Conservation (phyloP, 1,139 yeast genomes). For the Pichia sp. region DNA sequence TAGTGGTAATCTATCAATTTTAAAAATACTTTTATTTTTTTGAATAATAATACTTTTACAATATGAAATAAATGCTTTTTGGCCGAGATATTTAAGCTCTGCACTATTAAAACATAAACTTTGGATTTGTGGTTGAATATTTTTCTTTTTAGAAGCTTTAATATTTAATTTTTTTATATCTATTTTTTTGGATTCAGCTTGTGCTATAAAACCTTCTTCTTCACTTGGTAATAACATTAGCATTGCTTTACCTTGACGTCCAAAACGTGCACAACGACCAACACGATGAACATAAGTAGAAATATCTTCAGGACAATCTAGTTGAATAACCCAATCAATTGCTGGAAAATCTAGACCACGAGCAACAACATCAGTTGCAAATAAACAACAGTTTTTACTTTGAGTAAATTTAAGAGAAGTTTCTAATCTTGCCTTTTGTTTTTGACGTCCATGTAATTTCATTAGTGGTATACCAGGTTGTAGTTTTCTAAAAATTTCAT, state of each 20-base stretch:
- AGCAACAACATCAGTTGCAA: conserved; percentile 96
- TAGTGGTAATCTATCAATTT: conserved; percentile 66
- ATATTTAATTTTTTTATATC: conserved; percentile 69
- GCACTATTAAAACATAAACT: conserved; percentile 89
- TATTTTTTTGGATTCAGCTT: conserved; percentile 57
- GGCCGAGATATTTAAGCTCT: conserved; percentile 85
- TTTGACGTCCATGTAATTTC: conserved; percentile 92
- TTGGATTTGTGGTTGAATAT: conserved; percentile 79
- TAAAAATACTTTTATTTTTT: conserved; percentile 79
- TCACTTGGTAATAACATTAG: conserved; percentile 80
- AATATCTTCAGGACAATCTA: conserved; percentile 93
- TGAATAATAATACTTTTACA: conserved; percentile 79
- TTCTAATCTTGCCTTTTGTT: conserved; percentile 88
- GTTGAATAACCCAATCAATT: conserved; percentile 94
- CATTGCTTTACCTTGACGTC: conserved; percentile 80
- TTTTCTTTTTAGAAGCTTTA: conserved; percentile 68
- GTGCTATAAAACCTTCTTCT: conserved; percentile 66
- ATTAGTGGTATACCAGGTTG: conserved; percentile 94
- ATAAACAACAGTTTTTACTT: conserved; percentile 80
- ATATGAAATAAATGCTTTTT: conserved; percentile 90
- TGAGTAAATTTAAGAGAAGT: conserved; percentile 79
- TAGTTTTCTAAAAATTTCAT: conserved; percentile 81
- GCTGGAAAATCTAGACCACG: conserved; percentile 97
- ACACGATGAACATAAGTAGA: conserved; percentile 95
- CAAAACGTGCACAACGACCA: conserved; percentile 94